Evolutionary conservation across 202 grass and related monocot genomes (phyloP).

Genomic region (Saccharum hybrid): DNA sequence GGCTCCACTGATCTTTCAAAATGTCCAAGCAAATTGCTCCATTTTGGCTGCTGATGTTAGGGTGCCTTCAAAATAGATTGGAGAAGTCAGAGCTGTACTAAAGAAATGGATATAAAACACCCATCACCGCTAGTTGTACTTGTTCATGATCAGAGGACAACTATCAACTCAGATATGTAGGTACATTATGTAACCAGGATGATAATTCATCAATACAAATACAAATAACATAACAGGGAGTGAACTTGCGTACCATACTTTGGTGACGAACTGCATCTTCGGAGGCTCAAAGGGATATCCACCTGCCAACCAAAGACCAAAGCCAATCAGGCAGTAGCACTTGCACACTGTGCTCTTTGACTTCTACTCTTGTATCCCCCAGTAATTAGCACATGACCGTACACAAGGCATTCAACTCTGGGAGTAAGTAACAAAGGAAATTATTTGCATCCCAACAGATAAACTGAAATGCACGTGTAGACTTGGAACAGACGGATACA

Average conservation of each 20-base stretch:
- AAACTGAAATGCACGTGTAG: not conserved
- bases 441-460: not conserved
- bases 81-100: conserved; percentile 24
- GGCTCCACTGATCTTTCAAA: conserved; percentile 99
- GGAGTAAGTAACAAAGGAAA: not conserved
- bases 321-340: conserved; percentile 32
- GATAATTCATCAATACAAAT: not conserved
- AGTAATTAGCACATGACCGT: not conserved
- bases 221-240: not conserved
- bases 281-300: conserved; percentile 98
- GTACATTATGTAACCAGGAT: not conserved
- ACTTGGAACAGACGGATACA: not conserved
- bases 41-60: conserved; percentile 97
- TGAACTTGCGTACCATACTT: conserved; percentile 86
- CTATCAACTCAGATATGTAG: not conserved
- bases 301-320: conserved; percentile 61
- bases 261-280: conserved; percentile 99
- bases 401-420: not conserved
- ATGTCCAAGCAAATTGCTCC: conserved; percentile 99
- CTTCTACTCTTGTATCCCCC: conserved; percentile 2
- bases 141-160: not conserved
- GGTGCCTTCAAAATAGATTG: conserved; percentile 71
- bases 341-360: not conserved
- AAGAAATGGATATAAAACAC: not conserved
- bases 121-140: not conserved